Evolutionary conservation across 176 grass and related monocot genomes (phyloP).

Genomic region (Aegilops bicornis): DNA sequence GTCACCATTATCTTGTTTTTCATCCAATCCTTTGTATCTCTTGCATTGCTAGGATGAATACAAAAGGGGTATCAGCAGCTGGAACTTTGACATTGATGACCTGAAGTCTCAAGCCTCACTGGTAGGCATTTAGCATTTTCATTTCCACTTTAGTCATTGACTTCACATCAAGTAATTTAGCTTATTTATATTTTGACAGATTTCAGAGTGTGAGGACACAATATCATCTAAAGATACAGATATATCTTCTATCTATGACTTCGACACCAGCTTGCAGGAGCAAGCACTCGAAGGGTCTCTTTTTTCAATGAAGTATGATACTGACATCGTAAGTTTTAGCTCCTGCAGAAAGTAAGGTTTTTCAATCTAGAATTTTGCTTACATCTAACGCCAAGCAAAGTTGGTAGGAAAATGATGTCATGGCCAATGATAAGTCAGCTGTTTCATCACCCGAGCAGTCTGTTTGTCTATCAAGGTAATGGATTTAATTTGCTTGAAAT

Average conservation of each 20-base stretch:
- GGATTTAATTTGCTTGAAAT: neutral
- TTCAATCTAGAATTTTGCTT: conserved; percentile 11
- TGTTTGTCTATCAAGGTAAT: conserved; percentile 42
- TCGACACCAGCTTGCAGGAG: conserved; percentile 54
- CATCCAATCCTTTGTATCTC: conserved; percentile 20
- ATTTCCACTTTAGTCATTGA: conserved; percentile 4
- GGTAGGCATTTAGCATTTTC: conserved; percentile 40
- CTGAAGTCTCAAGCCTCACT: conserved; percentile 85
- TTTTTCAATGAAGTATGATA: conserved; percentile 51
- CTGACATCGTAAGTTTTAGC: conserved; percentile 50
- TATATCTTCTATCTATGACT: conserved; percentile 46
- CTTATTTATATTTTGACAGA: conserved; percentile 37
- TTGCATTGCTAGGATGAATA: conserved; percentile 77
- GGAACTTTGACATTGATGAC: conserved; percentile 95
- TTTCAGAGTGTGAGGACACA: conserved; percentile 65
- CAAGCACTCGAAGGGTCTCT: conserved; percentile 35
- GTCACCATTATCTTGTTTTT: no score
- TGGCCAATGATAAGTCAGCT: conserved; percentile 38
- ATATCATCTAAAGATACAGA: conserved; percentile 55
- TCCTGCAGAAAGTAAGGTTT: conserved; percentile 11
- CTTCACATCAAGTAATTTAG: conserved; percentile 3
- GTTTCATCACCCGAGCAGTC: conserved; percentile 47
- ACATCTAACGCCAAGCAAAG: conserved; percentile 53
- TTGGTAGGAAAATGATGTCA: conserved; percentile 64
- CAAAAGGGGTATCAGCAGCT: conserved; percentile 92